Evolutionary conservation across 306 rosid species (phyloP).

Genomic region (Vachellia pachyceras): DNA sequence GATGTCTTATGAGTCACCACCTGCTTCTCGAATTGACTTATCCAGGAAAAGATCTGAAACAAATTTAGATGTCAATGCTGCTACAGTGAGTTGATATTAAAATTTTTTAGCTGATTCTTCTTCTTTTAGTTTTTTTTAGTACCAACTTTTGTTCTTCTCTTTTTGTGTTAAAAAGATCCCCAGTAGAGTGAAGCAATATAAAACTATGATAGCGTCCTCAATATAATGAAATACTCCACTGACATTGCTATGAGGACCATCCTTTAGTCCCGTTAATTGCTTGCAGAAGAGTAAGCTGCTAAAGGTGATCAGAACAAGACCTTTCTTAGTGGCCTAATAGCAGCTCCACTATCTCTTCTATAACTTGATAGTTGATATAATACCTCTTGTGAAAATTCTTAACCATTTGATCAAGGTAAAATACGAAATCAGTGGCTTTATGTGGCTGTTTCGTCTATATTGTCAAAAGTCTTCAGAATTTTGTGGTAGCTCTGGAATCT

Average conservation of each 20-base stretch:
- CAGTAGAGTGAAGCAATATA: neutral
- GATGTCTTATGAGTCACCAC: slow-evolving; percentile 54
- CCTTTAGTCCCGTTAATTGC: neutral
- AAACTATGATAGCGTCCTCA: neutral
- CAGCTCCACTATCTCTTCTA: neutral
- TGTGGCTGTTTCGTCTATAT: neutral
- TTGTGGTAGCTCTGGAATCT: neutral
- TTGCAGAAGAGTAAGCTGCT: neutral
- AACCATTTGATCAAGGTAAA: neutral
- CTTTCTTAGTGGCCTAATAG: neutral
- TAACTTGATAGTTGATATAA: neutral
- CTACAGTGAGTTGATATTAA: slow-evolving; percentile 50
- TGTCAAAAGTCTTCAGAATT: neutral
- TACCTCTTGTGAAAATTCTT: neutral
- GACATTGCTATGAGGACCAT: neutral
- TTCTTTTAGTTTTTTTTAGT: neutral
- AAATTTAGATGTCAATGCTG: slow-evolving; percentile 76
- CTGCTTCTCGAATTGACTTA: slow-evolving; percentile 59
- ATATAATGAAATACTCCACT: neutral
- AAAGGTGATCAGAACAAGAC: neutral
- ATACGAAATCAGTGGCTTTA: neutral
- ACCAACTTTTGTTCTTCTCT: neutral
- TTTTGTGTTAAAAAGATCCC: neutral
- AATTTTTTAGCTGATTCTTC: slow-evolving; percentile 8
- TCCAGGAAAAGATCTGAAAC: slow-evolving; percentile 56